Evolutionary conservation across 2,329 filamentous ascomycete genomes (phyloP).

Genomic region (Aspergillus arachidicola): DNA sequence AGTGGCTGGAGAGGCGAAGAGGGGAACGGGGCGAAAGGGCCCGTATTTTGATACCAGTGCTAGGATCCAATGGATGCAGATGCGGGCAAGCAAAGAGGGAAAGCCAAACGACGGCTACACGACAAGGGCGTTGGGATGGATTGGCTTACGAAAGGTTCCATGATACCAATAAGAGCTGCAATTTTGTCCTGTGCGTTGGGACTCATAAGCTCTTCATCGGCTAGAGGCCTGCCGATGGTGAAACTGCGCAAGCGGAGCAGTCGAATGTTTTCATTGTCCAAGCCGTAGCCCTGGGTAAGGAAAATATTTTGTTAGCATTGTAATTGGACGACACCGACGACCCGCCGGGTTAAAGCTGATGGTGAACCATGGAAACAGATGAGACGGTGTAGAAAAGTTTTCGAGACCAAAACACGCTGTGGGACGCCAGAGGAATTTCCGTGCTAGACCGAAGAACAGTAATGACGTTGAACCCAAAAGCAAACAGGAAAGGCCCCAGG

Average conservation of each 20-base stretch:
- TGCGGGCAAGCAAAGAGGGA: slow-evolving; percentile 23
- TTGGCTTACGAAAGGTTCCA: slow-evolving; percentile 80
- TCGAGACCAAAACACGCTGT: slow-evolving; percentile 19
- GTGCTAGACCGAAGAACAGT: slow-evolving; percentile 16
- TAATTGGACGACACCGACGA: slow-evolving; percentile 19
- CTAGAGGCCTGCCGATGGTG: slow-evolving; percentile 68
- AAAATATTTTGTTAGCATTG: slow-evolving; percentile 24
- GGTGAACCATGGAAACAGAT: slow-evolving; percentile 44
- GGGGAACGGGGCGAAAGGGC: slow-evolving; percentile 14
- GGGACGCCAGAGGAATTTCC: slow-evolving; percentile 21
- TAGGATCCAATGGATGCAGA: slow-evolving; percentile 29
- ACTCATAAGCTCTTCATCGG: slow-evolving; percentile 66
- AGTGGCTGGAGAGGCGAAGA: slow-evolving; percentile 20
- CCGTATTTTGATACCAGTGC: slow-evolving; percentile 22
- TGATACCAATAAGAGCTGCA: slow-evolving; percentile 62
- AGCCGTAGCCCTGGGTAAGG: slow-evolving; percentile 66
- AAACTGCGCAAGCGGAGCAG: slow-evolving; percentile 80
- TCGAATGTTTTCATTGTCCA: slow-evolving; percentile 76
- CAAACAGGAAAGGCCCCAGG: slow-evolving; percentile 8
- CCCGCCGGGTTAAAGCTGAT: slow-evolving; percentile 21
- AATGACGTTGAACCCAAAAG: slow-evolving; percentile 1
- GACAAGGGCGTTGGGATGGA: slow-evolving; percentile 40
- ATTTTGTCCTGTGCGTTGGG: slow-evolving; percentile 67
- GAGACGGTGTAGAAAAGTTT: slow-evolving; percentile 36
- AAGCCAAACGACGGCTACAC: slow-evolving; percentile 26